Base-by-base conservation (phyloP, 306 rosid species). In the Quercus rubra region DNA sequence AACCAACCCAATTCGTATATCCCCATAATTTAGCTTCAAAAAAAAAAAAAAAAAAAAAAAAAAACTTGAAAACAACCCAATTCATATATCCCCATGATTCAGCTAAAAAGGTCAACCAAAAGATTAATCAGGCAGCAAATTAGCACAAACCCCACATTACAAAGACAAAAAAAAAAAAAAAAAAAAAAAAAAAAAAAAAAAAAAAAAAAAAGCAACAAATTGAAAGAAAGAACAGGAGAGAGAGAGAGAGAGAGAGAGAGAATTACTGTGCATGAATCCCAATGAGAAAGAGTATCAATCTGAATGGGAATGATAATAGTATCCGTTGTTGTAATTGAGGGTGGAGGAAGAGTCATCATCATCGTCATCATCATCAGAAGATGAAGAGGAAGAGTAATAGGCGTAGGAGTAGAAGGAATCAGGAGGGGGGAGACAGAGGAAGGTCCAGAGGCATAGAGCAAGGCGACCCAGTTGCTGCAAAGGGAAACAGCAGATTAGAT, bases 391-490 rank as follows among this genome's bases (percentile, higher is more conserved):
- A 49, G 70, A 78, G 73, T 81, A 74, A 31, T 77, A 86, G 62
- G 86, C 70, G 77, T 84, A 84, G 62, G 86, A 74, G 79, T 84
- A 84, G 77, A 73, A 82, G 6, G 90, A 71, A 76, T 81, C 79
- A 0, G 90, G 83, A 4, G 84, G 90, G 70, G 94, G 93, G 55
- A 87, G 69, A 77, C 98, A 93, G 78, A 93, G 79, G 78, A 91
- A 90, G 43, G 91, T 81, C 88, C 95, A 91, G 28, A 93, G 80
- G 78, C 97, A 90, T 52, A 93, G 80, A 73, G 92, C 84, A 2
- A 93, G 51, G 21, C 93, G 92, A 85, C 93, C 87, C 74, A 91
- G 61, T 57, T 91, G 97, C 69, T 86, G 98, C 33, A 93, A 46
- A 77, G 98, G 98, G 77, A 91, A 85, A 64, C 88, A 80, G 72